Base-by-base conservation (phyloP, 441 rosid genomes). In the Croton setiger region DNA sequence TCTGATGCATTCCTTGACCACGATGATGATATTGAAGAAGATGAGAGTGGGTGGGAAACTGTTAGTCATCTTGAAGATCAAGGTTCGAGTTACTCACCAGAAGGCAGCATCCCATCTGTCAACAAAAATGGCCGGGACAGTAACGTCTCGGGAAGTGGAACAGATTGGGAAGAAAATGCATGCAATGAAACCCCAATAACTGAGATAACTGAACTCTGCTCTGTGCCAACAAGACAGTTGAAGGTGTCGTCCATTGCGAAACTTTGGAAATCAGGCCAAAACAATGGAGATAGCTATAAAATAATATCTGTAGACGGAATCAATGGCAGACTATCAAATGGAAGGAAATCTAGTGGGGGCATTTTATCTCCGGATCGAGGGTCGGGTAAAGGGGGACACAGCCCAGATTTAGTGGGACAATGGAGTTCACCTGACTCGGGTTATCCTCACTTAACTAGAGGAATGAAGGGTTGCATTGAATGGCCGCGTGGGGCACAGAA, bases 381-480 rank as follows among this genome's bases (percentile, higher is more conserved):
- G 1, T 86, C 89, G 3, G 82, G 86, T 44, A 83, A 86, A 72
- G 86, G 84, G 0, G 93, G 79, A 61, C 71, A 80, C 49, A 83
- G 93, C 69, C 96, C 82, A 3, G 88, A 86, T 71, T 75, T 80
- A 64, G 76, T 64, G 51, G 93, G 82, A 67, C 90, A 87, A 20
- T 92, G 98, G 97, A 92, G 92, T 74, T 89, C 96, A 0, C 96
- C 97, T 0, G 97, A 95, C 59, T 80, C 88, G 0, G 87, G 84
- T 63, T 82, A 87, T 69, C 86, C 90, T 67, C 91, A 85, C 71
- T 69, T 88, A 64, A 79, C 82, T 54, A 80, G 85, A 62, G 98
- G 96, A 60, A 88, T 85, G 93, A 92, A 92, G 75, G 98, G 99
- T 39, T 92, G 98, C 88, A 92, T 95, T 23, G 99, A 95, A 61